Evolutionary conservation across 768 basidiomycete genomes (phyloP), one percentile per base, ranked within the genome.

Genomic region (Glaciozyma martinii): DNA sequence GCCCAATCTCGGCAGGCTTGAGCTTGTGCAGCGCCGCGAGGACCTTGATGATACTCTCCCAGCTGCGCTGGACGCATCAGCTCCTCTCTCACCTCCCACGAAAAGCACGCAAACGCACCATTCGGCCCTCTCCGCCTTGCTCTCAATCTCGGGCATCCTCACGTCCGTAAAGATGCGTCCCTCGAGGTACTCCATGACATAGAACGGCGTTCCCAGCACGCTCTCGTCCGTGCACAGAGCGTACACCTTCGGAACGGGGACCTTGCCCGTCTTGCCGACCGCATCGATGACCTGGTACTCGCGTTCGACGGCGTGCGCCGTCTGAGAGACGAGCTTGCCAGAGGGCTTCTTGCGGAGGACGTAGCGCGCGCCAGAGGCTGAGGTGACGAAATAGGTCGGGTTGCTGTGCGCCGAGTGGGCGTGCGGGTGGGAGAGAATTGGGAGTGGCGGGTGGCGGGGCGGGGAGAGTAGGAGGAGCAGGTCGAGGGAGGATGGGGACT

Each of bases 111-210:
- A 27, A 1, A 78, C 84, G 43, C 70, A 87, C 90, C 88, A 88
- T 76, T 87, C 84, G 60, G 81, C 79, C 73, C 87, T 78, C 71
- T 86, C 85, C 60, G 81, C 72, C 4, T 81, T 79, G 7, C 82
- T 73, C 32, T 63, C 55, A 1, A 90, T 77, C 72, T 88, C 85
- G 0, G 83, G 82, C 85, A 95, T 86, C 66, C 83, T 77, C 12
- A 82, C 79, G 76, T 97, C 88, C 18, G 89, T 88, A 78, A 95
- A 99, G 71, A 97, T 93, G 55, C 95, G 82, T 1, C 94, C 94
- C 27, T 94, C 85, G 53, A 98, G 74, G 75, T 89, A 98, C 75
- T 97, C 88, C 94, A 99, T 98, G 53, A 97, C 82, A 75, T 95
- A 98, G 78, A 97, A 97, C 3, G 87, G 84, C 29, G 91, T 90